Conservation (phyloP, 306 rosid genomes). For the Mucuna pruriens region DNA sequence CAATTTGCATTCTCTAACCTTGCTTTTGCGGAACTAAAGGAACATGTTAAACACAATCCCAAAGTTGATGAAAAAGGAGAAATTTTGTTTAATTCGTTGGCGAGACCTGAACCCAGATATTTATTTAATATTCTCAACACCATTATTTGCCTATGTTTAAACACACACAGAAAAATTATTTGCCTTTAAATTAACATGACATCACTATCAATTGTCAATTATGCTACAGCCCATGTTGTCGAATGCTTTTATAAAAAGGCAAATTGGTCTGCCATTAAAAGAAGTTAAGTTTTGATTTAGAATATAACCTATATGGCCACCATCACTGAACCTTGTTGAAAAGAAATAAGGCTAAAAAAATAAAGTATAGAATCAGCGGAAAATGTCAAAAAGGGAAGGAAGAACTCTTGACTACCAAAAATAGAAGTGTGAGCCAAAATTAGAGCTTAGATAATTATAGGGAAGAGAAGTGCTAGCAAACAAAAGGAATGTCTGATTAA, state of each 20-base stretch:
- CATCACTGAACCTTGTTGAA: conserved; percentile 15
- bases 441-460: neutral
- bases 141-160: neutral
- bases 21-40: neutral
- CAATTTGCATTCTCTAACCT: neutral
- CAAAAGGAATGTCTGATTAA: too few species aligned
- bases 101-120: neutral
- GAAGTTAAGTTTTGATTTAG: conserved; percentile 37
- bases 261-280: conserved; percentile 35
- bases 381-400: conserved; percentile 37
- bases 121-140: neutral
- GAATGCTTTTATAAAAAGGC: conserved; percentile 31
- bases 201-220: conserved; percentile 39
- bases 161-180: neutral
- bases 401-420: neutral
- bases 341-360: neutral
- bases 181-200: conserved; percentile 14
- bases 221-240: conserved; percentile 22
- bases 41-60: neutral
- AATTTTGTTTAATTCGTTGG: neutral
- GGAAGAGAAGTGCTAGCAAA: neutral
- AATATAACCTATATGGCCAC: conserved; percentile 1
- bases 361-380: neutral
- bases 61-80: neutral
- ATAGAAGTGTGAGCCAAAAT: neutral